Evolutionary conservation across 1,139 yeast genomes (phyloP).

Genomic region (Nematodospora anomalae): DNA sequence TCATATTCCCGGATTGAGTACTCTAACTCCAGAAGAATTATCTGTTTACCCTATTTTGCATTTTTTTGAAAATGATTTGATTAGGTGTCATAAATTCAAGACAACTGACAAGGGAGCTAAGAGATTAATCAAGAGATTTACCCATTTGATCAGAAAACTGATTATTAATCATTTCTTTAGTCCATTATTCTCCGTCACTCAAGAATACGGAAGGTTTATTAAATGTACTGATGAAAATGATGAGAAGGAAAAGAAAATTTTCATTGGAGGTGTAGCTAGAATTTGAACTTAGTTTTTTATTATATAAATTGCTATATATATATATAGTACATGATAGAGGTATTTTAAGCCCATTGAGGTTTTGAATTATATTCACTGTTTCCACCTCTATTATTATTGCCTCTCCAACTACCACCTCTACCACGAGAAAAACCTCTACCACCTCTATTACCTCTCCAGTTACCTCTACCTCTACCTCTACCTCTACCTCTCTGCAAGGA

Average conservation of each 20-base stretch:
- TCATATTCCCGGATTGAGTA: constrained; percentile 22
- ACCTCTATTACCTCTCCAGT: constrained; percentile 26
- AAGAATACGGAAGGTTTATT: constrained; percentile 25
- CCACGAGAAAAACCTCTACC: constrained; percentile 25
- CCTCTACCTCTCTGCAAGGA: constrained; percentile 32
- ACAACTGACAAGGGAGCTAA: constrained; percentile 14
- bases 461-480: constrained; percentile 33
- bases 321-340: too few species aligned
- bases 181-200: constrained; percentile 30
- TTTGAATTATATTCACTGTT: constrained; percentile 28
- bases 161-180: constrained; percentile 29
- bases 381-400: constrained; percentile 10
- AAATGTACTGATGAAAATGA: constrained; percentile 23
- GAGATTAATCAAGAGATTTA: constrained; percentile 19
- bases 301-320: not conserved
- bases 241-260: constrained; percentile 26
- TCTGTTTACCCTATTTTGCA: constrained; percentile 28
- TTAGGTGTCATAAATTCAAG: constrained; percentile 26
- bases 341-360: constrained; percentile 46
- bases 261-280: constrained; percentile 29
- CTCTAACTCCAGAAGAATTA: constrained; percentile 11
- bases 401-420: constrained; percentile 16
- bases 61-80: constrained; percentile 37
- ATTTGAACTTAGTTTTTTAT: constrained; percentile 13
- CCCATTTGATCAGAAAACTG: constrained; percentile 21